Evolutionary conservation across 306 rosid species (phyloP), one percentile per base, ranked within the genome.

Genomic region (Mucuna pruriens): DNA sequence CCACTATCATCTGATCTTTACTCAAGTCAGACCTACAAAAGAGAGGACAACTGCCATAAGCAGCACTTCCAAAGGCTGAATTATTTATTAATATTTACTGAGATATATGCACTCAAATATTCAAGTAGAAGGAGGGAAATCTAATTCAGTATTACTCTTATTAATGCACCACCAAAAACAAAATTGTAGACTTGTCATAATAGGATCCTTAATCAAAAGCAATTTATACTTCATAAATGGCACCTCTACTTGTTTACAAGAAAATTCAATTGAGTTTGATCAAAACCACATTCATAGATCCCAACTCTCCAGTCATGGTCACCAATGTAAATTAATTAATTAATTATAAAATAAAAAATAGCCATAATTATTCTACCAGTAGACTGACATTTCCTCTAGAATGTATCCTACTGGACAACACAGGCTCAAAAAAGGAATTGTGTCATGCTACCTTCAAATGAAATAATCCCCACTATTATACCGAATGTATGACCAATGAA

Each of bases 1-100:
- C 90, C 55, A 48, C 52, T 79, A 95, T 86, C 94, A 95, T 93
- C 88, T 90, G 90, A 71, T 95, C 96, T 90, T 95, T 93, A 26
- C 78, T 87, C 93, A 87, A 79, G 75, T 90, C 93, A 55, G 93
- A 90, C 86, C 99, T 93, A 86, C 82, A 86, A 87, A 80, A 61
- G 77, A 75, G 55, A 85, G 16, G 80, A 49, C 33, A 77, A 74
- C n/a, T 51, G 5, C 71, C 49, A 40, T 40, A 63, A 63, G 83
- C 42, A 70, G 39, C 69, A 49, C 54, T 26, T 23, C 75, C 75
- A 61, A 31, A 39, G 25, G 75, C 4, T 49, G 70, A 80, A 71
- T 58, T 51, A 77, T 34, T 80, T 40, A 46, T 20, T 20, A 26
- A 55, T 64, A 62, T 36, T 45, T 33, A 36, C 39, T 7, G 13